Evolutionary conservation across 176 grass and related monocot species (phyloP), one percentile per base, ranked within the genome.

Genomic region (Eleusine indica): DNA sequence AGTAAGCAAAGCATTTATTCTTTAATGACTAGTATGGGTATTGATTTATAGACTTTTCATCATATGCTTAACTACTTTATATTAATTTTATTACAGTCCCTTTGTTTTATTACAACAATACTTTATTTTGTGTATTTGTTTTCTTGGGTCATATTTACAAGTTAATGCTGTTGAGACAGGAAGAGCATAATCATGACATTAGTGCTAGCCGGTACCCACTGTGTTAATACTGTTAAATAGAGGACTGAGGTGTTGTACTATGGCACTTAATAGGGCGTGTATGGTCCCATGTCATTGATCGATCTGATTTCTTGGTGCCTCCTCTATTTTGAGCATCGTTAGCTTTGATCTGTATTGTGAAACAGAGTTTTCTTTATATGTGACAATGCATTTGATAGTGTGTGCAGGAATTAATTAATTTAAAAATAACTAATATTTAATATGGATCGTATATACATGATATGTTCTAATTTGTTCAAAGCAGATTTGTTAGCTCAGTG

Each of bases 1-100:
- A 92, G 84, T 98, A 93, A 86, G 83, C 68, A 78, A 52, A 75
- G n/a, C 17, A 49, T 73, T 76, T 62, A 25, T 66, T 73, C 35
- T 28, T 48, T 63, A 35, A 46, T 67, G 6, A 21, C 37, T 56
- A 67, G 76, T 70, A 60, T 78, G 74, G 61, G 6, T 42, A 74
- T 67, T 73, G 21, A 9, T 85, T 37, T 80, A 37, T 72, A 21
- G 18, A 22, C 5, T 66, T 78, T 22, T 53, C 5, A 2, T 79
- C 13, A 39, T 84, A 57, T 38, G 30, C 10, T 22, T 60, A 30
- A 3, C 13, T 57, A 46, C 48, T 66, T 32, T 40, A 46, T 61
- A 62, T 51, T 82, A 62, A 80, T 77, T 13, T 66, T 62, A 62
- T 35, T 35, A 35, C 57, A 54, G 3, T 16, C 46, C 47, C 10